These are phyloP conservation scores for Plenodomus tracheiphilus DNA, from an alignment of 2,329 filamentous ascomycete species.

Conservation along the genomic window DNA sequence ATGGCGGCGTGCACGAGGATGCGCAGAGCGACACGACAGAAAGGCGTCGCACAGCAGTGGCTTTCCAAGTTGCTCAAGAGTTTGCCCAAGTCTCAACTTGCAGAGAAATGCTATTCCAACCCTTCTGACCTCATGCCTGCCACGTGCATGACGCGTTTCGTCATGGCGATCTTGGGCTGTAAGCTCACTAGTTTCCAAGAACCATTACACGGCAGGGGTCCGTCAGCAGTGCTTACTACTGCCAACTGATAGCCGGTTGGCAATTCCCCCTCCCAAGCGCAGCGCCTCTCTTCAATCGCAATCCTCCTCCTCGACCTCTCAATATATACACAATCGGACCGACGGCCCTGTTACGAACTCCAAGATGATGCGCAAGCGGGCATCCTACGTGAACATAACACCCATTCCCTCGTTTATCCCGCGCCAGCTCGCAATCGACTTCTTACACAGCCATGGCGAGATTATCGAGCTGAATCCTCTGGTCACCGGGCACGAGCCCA, in stretches of 20 bases:
- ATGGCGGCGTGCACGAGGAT: no score
- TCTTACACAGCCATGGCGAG: conserved; percentile 71
- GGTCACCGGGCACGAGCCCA: conserved; percentile 65
- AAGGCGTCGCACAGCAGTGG: neutral
- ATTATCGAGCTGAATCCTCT: conserved; percentile 73
- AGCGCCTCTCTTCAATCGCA: conserved; percentile 1
- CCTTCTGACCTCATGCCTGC: conserved; percentile 23
- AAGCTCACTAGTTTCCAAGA: conserved; percentile 5
- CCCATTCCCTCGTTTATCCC: conserved; percentile 72
- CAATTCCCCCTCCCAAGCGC: conserved; percentile 1
- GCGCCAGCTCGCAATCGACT: conserved; percentile 71
- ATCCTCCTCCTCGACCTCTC: neutral
- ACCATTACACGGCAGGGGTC: conserved; percentile 9
- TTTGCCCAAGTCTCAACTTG: neutral
- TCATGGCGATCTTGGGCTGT: conserved; percentile 12
- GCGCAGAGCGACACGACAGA: neutral
- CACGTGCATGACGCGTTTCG: conserved; percentile 33
- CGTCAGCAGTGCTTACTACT: conserved; percentile 1
- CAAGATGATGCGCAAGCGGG: conserved; percentile 59
- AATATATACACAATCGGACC: neutral
- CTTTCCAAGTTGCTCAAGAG: neutral
- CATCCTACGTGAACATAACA: conserved; percentile 69
- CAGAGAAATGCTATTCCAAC: neutral
- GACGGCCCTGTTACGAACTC: conserved; percentile 1
- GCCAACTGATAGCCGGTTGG: neutral